Percentiles rank a stretch among this genome's conserved stretches.
These are phyloP conservation scores for Mycena belliarum DNA, from an alignment of 768 basidiomycete species.

Conservation along the genomic window DNA sequence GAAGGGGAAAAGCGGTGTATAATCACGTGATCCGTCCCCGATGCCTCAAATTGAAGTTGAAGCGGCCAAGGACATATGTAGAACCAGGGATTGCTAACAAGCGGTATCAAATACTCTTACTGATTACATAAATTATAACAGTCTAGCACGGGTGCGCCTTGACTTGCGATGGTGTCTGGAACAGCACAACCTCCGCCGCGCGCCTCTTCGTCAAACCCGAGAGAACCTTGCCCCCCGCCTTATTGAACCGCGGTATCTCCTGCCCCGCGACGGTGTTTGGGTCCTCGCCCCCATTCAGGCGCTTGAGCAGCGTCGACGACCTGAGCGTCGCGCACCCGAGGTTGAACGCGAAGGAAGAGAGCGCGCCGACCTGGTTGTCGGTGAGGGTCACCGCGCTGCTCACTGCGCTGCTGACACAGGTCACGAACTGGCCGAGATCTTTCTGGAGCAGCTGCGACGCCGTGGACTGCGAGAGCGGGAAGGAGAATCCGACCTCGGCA, in stretches of 20 bases:
- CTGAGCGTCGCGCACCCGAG: conserved; percentile 28
- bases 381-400: conserved; percentile 27
- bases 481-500: conserved; percentile 23
- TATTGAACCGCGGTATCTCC: conserved; percentile 31
- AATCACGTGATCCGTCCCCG: too few species aligned
- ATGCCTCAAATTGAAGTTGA: too few species aligned
- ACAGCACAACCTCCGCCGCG: conserved; percentile 30
- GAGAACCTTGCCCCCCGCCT: conserved; percentile 31
- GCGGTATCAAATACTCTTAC: too few species aligned
- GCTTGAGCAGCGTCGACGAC: conserved; percentile 29
- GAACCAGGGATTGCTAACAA: too few species aligned
- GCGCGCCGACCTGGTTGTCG: conserved; percentile 33
- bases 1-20: too few species aligned
- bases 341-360: conserved; percentile 31
- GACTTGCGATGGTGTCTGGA: conserved; percentile 29
- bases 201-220: conserved; percentile 25
- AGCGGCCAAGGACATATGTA: too few species aligned
- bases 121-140: too few species aligned
- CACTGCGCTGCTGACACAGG: conserved; percentile 29
- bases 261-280: conserved; percentile 31
- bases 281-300: conserved; percentile 29
- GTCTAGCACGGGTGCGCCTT: conserved; percentile 31
- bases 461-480: conserved; percentile 29
- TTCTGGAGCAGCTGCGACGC: conserved; percentile 29
- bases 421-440: conserved; percentile 26